Evolutionary conservation across 2,329 filamentous ascomycete species (phyloP).

Genomic region (Neonectria hederae): DNA sequence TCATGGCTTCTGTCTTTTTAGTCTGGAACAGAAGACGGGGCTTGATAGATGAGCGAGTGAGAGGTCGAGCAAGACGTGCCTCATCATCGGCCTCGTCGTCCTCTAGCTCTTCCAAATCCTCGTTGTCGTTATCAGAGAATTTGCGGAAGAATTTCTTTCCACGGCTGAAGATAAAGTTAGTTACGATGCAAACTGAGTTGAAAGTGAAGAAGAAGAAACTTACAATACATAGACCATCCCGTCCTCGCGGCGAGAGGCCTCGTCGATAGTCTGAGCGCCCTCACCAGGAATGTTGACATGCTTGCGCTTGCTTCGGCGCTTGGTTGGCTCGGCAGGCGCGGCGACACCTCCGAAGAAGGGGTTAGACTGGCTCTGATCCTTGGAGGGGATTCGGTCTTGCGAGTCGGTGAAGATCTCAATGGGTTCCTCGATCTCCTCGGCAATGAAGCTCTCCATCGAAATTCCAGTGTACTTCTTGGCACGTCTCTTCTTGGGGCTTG

Average conservation of each 20-base stretch:
- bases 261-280: constrained; percentile 67
- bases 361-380: constrained; percentile 73
- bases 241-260: constrained; percentile 72
- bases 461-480: constrained; percentile 66
- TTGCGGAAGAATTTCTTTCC: constrained; percentile 82
- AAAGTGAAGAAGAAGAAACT: constrained; percentile 51
- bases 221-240: constrained; percentile 82
- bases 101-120: constrained; percentile 47
- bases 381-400: constrained; percentile 77
- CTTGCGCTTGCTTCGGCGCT: constrained; percentile 65
- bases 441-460: constrained; percentile 66
- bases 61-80: constrained; percentile 51
- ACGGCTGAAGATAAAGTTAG: constrained; percentile 63
- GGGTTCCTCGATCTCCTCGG: constrained; percentile 63
- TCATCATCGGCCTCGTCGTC: constrained; percentile 50
- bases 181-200: constrained; percentile 14
- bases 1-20: constrained; percentile 54
- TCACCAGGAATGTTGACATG: constrained; percentile 65
- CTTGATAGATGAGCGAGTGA: constrained; percentile 76
- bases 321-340: constrained; percentile 51
- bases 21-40: constrained; percentile 76
- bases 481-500: constrained; percentile 67
- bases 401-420: constrained; percentile 83
- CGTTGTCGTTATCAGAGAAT: constrained; percentile 59
- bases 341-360: constrained; percentile 71